Percentiles rank a stretch among this genome's conserved stretches.
Evolutionary conservation across 495 filamentous ascomycete genomes (phyloP).

Genomic region (Parachaetomium inaequale): DNA sequence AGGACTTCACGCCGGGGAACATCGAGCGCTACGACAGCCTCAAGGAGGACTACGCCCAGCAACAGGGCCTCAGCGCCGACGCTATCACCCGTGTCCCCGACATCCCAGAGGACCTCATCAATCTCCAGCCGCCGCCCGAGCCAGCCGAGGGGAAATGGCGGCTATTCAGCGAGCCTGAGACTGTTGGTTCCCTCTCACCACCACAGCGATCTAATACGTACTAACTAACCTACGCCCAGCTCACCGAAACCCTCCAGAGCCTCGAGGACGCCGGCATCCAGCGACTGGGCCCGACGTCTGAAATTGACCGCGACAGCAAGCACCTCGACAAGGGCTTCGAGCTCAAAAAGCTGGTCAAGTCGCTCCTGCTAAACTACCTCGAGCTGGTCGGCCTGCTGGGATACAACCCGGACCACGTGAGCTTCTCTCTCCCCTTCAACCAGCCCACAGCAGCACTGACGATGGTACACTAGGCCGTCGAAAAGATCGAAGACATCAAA

Average conservation of each 20-base stretch:
- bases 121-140: conserved; percentile 74
- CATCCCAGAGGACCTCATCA: conserved; percentile 69
- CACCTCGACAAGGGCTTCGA: conserved; percentile 67
- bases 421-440: conserved; percentile 21
- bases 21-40: conserved; percentile 59
- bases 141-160: conserved; percentile 68
- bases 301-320: conserved; percentile 42
- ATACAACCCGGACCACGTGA: conserved; percentile 56
- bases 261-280: conserved; percentile 66
- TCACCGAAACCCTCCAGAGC: conserved; percentile 62
- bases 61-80: conserved; percentile 33
- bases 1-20: conserved; percentile 78
- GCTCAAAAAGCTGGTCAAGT: conserved; percentile 74
- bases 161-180: conserved; percentile 67
- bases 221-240: conserved; percentile 26
- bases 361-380: conserved; percentile 77
- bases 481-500: conserved; percentile 71
- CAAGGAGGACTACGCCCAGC: conserved; percentile 39
- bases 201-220: neutral
- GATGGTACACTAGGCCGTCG: conserved; percentile 35
- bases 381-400: conserved; percentile 70
- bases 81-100: conserved; percentile 45
- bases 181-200: conserved; percentile 38
- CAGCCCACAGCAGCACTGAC: neutral
- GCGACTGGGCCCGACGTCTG: conserved; percentile 59